Evolutionary conservation across 1,284 basidiomycete species (phyloP).

Genomic region (Mycocalia duriaeana): DNA sequence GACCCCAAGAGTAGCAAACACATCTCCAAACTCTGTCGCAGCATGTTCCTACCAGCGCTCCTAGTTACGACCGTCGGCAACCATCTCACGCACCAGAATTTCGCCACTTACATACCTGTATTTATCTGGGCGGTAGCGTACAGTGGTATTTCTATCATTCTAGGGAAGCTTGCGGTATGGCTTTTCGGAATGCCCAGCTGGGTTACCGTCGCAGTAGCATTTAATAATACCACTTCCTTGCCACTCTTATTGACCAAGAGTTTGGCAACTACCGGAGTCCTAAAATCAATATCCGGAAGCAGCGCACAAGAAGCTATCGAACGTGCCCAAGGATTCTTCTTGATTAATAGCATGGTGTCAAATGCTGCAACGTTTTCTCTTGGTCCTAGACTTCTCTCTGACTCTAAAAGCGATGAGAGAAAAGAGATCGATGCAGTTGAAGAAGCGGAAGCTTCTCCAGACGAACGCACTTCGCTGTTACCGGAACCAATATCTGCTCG

Average conservation of each 20-base stretch:
- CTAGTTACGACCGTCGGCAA: slow-evolving; percentile 12
- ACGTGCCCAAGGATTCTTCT: slow-evolving; percentile 13
- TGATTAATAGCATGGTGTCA: slow-evolving; percentile 15
- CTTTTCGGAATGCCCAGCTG: slow-evolving; percentile 10
- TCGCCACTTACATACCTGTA: slow-evolving; percentile 9
- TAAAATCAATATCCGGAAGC: slow-evolving; percentile 6
- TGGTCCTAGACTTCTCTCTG: slow-evolving; percentile 10
- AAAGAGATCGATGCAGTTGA: neutral
- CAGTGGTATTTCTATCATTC: slow-evolving; percentile 1
- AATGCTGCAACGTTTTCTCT: slow-evolving; percentile 13
- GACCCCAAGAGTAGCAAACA: slow-evolving; percentile 8
- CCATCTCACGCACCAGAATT: slow-evolving; percentile 7
- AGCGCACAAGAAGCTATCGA: slow-evolving; percentile 4
- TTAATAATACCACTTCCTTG: slow-evolving; percentile 15
- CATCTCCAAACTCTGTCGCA: slow-evolving; percentile 11
- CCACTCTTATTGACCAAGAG: slow-evolving; percentile 12
- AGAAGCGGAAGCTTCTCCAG: neutral
- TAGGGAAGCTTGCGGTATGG: slow-evolving; percentile 6
- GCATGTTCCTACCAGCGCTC: slow-evolving; percentile 14
- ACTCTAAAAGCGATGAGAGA: neutral
- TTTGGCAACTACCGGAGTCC: slow-evolving; percentile 10
- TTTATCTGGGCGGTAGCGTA: slow-evolving; percentile 11
- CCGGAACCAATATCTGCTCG: neutral
- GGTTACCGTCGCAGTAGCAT: slow-evolving; percentile 9
- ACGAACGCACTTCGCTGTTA: neutral